Evolutionary conservation across 805 yeast species (phyloP), one percentile per base, ranked within the genome.

Genomic region (Phaffomyces antillensis): DNA sequence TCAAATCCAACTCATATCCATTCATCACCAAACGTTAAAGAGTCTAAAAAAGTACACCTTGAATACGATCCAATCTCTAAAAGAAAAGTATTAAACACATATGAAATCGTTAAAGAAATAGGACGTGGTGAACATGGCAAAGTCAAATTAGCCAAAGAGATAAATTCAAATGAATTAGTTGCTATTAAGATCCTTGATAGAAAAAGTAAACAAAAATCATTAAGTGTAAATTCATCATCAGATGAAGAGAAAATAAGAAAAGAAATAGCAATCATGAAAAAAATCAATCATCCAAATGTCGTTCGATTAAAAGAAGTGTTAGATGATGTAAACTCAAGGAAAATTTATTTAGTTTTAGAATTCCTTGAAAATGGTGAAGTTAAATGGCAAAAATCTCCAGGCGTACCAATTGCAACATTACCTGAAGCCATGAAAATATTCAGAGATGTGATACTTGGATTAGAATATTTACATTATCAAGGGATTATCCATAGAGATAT

Each of bases 121-220:
- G 99, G 99, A 11, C 73, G 86, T 32, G 99, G 99, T n/a, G 96
- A 90, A 62, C 98, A 91, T 65, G 98, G 99, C n/a, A 91, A 88
- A 62, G 99, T 93, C 37, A 93, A 93, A 62, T 72, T 93, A 17
- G 99, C 95, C 0, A 76, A 76, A 48, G 91, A 90, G 60, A 64
- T 82, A 44, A 71, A 75, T n/a, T 64, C 72, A 7, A 70, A 75
- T 38, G 80, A 75, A 52, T 68, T 78, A 30, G 96, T 88, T n/a
- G 99, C 99, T 4, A 89, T 93, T 45, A 93, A 93, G 61, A 86
- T 93, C 42, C 88, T 93, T 37, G 90, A 87, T 64, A 73, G 97
- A 44, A 78, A 78, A 41, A 79, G 76, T 2, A 68, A 76, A 39
- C 81, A 79, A 4, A 68, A 71, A 58, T 38, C 39, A 12, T 57